phyloP scores from a whole-genome alignment of 1,139 yeast species.

The Ogataea hybrid region DNA sequence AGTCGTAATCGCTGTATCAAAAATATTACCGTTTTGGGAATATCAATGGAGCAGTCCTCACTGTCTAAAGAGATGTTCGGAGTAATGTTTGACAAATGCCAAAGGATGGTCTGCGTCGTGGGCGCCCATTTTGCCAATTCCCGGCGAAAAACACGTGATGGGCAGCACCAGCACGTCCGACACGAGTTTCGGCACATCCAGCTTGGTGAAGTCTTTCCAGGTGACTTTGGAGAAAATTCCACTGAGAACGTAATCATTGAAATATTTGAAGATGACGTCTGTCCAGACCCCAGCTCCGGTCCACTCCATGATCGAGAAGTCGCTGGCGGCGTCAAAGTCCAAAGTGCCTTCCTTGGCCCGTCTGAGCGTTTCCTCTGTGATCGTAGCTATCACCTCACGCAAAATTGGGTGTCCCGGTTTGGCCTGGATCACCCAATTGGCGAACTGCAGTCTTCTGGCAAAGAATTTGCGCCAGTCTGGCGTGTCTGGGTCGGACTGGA shows the following conservation, averaged over 20 bases:
- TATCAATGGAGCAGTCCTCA: conserved; percentile 6
- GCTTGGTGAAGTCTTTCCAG: conserved; percentile 66
- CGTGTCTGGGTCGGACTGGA: conserved; percentile 92
- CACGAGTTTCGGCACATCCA: conserved; percentile 56
- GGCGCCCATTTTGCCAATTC: conserved; percentile 77
- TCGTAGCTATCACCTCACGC: conserved; percentile 73
- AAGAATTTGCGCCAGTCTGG: conserved; percentile 70
- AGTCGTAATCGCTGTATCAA: conserved; percentile 1
- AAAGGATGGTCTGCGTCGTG: conserved; percentile 61
- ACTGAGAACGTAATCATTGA: conserved; percentile 45
- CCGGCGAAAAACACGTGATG: conserved; percentile 75
- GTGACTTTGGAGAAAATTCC: conserved; percentile 36
- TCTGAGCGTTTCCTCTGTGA: conserved; percentile 72
- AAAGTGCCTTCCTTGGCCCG: conserved; percentile 34
- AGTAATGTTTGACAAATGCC: conserved; percentile 82
- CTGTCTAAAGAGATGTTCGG: conserved; percentile 54
- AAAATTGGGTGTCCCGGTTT: conserved; percentile 92
- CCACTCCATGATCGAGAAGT: conserved; percentile 87
- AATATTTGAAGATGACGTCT: conserved; percentile 75
- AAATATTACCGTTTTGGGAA: conserved; percentile 7
- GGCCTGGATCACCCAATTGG: conserved; percentile 79
- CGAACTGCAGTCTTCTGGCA: conserved; percentile 72
- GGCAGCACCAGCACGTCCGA: conserved; percentile 71
- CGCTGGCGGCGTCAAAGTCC: conserved; percentile 22
- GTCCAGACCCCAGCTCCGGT: conserved; percentile 98